Base-by-base conservation (phyloP, 2,329 filamentous ascomycete genomes). In the Emmonsiellopsis sp. region DNA sequence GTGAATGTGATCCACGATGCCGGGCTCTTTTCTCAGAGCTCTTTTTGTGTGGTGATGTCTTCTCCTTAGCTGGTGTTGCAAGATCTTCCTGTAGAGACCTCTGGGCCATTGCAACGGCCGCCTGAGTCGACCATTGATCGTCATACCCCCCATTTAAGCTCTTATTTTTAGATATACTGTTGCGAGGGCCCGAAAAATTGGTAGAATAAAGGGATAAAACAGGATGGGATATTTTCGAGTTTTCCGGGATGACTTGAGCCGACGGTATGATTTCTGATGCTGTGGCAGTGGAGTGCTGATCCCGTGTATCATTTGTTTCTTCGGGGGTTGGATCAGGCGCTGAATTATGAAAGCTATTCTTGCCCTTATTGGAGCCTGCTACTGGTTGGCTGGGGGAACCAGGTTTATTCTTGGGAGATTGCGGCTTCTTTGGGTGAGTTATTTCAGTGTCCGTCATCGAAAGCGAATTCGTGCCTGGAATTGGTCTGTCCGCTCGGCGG, bases 131-230 rank as follows among this genome's bases (percentile, higher is more conserved):
- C 30, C 72, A 59, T 10, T 69, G 62, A 5, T 62, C 58, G 35
- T 70, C 69, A 5, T 60, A 59, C 45, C 61, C 64, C 20, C 55
- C 60, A 32, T 63, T 59, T 6, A 26, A 32, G n/a, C 30, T 34
- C 16, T 56, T 55, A 11, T 57, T 57, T 32, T 58, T 35, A 9
- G 59, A 61, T 3, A 60, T 52, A 43, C 59, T 54, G 32, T 50
- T 59, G 49, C 66, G 66, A 7, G 62, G 63, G 35, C 68, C 55
- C 15, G 65, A 63, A 10, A 59, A 46, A 20, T 57, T 50, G 5
- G 70, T 73, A 7, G 71, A 72, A 52, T 70, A 63, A 41, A 72
- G 62, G 5, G 71, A 74, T 40, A 64, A 65, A 15, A 67, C 46
- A 38, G 66, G 63, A 54, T 66, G 65, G n/a, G 64, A 62, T 3